Evolutionary conservation across 2,329 filamentous ascomycete genomes (phyloP).

Genomic region (Fusarium longipes): DNA sequence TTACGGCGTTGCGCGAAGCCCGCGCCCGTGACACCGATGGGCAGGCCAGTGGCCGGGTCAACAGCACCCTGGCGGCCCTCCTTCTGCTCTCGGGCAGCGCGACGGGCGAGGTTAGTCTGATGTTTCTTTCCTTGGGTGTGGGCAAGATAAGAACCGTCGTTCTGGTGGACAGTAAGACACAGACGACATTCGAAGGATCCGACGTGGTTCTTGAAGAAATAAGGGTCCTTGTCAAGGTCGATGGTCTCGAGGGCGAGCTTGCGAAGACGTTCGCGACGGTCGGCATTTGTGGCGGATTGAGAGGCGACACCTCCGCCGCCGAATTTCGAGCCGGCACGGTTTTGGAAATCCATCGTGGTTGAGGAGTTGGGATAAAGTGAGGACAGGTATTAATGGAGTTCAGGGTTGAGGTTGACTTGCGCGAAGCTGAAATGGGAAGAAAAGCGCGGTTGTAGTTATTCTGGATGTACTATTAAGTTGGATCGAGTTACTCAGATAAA

Average conservation of each 20-base stretch:
- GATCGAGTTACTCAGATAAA: constrained; percentile 17
- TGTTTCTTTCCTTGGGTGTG: constrained; percentile 99
- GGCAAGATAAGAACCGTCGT: constrained; percentile 97
- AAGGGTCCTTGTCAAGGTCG: constrained; percentile 98
- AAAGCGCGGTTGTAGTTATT: constrained; percentile 30
- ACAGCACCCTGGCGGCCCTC: constrained; percentile 77
- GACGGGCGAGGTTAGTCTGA: constrained; percentile 95
- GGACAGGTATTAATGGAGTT: not conserved
- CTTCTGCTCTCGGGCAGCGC: constrained; percentile 94
- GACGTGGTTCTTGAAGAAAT: constrained; percentile 99
- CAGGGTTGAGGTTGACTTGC: constrained; percentile 11
- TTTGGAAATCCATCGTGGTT: constrained; percentile 77
- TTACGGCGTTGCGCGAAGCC: constrained; percentile 81
- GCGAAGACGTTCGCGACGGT: constrained; percentile 95
- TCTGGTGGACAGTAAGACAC: constrained; percentile 97
- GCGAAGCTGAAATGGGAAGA: constrained; percentile 33
- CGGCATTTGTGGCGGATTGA: constrained; percentile 91
- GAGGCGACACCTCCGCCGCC: constrained; percentile 97
- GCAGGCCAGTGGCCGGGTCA: constrained; percentile 75
- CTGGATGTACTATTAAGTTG: not conserved
- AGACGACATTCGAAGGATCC: constrained; percentile 98
- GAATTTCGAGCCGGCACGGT: constrained; percentile 96
- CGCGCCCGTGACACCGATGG: constrained; percentile 76
- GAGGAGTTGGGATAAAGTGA: not conserved
- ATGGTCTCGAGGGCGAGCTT: constrained; percentile 99